phyloP scores from a whole-genome alignment of 2,329 filamentous ascomycete genomes.

The Diatrype stigma region DNA sequence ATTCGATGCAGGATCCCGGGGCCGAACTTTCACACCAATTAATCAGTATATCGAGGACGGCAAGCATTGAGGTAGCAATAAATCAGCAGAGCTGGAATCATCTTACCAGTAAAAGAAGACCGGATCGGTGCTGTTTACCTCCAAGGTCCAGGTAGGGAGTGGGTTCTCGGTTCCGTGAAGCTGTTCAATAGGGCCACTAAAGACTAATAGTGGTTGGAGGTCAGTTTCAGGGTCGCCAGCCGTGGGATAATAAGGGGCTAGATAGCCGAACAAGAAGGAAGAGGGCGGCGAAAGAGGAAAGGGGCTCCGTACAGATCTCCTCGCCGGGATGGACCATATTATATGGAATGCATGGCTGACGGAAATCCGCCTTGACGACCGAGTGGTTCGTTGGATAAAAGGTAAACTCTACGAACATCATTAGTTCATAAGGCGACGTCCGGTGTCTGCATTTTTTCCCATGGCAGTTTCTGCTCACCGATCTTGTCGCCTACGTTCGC shows the following conservation, averaged over 20 bases:
- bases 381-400: conserved; percentile 51
- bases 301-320: conserved; percentile 37
- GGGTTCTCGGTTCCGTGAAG: conserved; percentile 7
- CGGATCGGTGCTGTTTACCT: conserved; percentile 31
- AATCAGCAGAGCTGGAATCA: too few relatives aligned
- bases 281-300: too few relatives aligned
- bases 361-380: conserved; percentile 57
- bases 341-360: conserved; percentile 60
- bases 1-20: conserved; percentile 57
- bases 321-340: conserved; percentile 45
- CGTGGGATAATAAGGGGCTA: background rate
- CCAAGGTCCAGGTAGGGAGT: conserved; percentile 33
- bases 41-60: too few relatives aligned
- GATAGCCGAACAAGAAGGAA: background rate
- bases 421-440: background rate
- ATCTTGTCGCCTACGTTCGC: conserved; percentile 13
- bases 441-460: too few relatives aligned
- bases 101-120: conserved; percentile 63
- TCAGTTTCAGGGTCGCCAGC: background rate
- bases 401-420: conserved; percentile 31
- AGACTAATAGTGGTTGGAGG: conserved; percentile 34
- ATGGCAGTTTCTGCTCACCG: too few relatives aligned
- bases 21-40: conserved; percentile 53
- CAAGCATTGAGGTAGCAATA: too few relatives aligned
- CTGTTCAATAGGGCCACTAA: conserved; percentile 35